These are phyloP conservation scores for Trichophyton simii DNA, from an alignment of 2,329 filamentous ascomycete genomes.

Conservation along the genomic window DNA sequence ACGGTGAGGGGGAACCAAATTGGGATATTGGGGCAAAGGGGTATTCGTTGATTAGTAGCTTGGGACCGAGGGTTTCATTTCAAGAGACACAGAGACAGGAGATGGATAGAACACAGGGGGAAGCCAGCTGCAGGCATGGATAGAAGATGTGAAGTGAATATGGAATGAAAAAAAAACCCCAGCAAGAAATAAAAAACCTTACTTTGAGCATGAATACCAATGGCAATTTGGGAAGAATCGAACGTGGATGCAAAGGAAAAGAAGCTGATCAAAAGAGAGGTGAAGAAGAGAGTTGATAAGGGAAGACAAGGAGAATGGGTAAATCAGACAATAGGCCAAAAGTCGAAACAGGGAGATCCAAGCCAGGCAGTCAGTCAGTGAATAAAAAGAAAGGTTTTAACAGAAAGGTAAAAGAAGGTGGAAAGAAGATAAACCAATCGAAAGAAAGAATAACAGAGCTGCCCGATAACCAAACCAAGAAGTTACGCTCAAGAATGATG, in stretches of 20 bases:
- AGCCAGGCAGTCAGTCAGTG: background rate
- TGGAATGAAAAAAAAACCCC: slow-evolving; percentile 11
- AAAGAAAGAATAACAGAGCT: background rate
- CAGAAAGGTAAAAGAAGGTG: background rate
- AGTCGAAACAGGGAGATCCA: background rate
- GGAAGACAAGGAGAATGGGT: background rate
- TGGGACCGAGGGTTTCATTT: slow-evolving; percentile 32
- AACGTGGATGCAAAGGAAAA: background rate
- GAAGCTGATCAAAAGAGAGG: background rate
- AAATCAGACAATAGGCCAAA: background rate
- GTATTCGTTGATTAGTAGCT: slow-evolving; percentile 28
- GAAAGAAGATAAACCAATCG: slow-evolving; percentile 12
- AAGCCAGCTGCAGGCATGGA: slow-evolving; percentile 16
- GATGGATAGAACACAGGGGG: background rate
- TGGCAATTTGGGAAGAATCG: slow-evolving; percentile 9
- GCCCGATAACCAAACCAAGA: slow-evolving; percentile 2
- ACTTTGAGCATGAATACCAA: slow-evolving; percentile 1
- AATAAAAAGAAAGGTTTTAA: background rate
- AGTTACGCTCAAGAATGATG: slow-evolving; percentile 7
- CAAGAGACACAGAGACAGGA: slow-evolving; percentile 16
- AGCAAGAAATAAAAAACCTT: slow-evolving; percentile 2
- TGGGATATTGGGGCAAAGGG: slow-evolving; percentile 15
- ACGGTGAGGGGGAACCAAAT: slow-evolving; percentile 1
- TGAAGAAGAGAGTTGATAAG: background rate
- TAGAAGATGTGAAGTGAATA: slow-evolving; percentile 1